Evolutionary conservation across 345 rosid species (phyloP).

Genomic region (Linum tenue): DNA sequence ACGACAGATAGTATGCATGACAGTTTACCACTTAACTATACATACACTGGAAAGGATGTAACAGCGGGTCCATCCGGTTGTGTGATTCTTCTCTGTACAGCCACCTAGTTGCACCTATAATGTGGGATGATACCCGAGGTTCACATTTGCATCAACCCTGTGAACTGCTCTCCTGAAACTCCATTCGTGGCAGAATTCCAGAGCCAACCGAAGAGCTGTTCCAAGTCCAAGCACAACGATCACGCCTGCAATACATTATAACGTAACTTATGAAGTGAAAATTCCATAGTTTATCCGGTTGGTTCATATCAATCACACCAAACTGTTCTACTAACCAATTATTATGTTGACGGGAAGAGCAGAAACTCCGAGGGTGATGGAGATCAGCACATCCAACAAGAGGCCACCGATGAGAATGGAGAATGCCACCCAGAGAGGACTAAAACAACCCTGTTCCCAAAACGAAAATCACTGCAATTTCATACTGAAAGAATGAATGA

Average conservation of each 20-base stretch:
- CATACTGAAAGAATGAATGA: slow-evolving; percentile 6
- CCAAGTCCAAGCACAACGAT: slow-evolving; percentile 91
- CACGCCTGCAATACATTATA: slow-evolving; percentile 41
- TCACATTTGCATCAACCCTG: slow-evolving; percentile 51
- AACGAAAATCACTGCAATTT: slow-evolving; percentile 6
- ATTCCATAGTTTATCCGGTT: no score
- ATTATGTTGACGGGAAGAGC: slow-evolving; percentile 84
- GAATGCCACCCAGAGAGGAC: slow-evolving; percentile 91
- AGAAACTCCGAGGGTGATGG: slow-evolving; percentile 74
- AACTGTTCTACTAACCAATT: slow-evolving; percentile 39
- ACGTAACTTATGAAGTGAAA: neutral
- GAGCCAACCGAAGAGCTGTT: slow-evolving; percentile 64
- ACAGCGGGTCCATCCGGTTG: neutral
- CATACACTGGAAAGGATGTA: neutral
- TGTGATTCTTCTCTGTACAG: slow-evolving; percentile 21
- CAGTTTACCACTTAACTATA: neutral
- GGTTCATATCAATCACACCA: neutral
- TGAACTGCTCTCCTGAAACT: slow-evolving; percentile 60
- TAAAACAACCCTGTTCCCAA: slow-evolving; percentile 54
- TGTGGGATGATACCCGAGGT: slow-evolving; percentile 52
- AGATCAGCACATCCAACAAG: slow-evolving; percentile 75
- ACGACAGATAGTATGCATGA: neutral
- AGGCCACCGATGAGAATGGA: slow-evolving; percentile 77
- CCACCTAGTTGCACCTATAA: slow-evolving; percentile 28
- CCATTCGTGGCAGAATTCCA: slow-evolving; percentile 87